Base-by-base conservation (phyloP, 176 grass and related monocot genomes). In the Triticum dicoccoides region DNA sequence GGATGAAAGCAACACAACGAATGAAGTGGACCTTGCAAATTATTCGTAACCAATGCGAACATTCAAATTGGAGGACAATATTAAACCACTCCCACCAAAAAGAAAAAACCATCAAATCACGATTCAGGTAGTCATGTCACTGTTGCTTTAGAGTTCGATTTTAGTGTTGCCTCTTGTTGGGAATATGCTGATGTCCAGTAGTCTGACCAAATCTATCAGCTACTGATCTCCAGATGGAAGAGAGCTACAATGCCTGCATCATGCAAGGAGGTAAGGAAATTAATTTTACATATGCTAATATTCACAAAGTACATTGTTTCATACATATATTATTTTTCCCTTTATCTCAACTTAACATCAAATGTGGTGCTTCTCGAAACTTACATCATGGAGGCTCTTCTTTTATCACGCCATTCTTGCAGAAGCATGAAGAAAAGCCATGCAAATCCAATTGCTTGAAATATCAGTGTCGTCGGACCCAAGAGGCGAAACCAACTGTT, bases 401-500 rank as follows among this genome's bases (percentile, higher is more conserved):
- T 84, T 41, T 37, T 75, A 61, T 84, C 54, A 75, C 23, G 56
- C 82, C 69, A 74, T 30, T 84, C 82, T 61, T 75, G 82, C 5
- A 84, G 56, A 84, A 84, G 54, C 82, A 84, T 59, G 56, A 84
- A 84, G 37, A 74, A 45, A 63, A 84, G 52, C 82, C 82, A 84
- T 14, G 15, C 54, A 21, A 74, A 74, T 74, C 69, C 82, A 73
- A 84, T 62, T 74, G 69, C 82, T 63, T 84, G 69, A 74, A 84
- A 14, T 75, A 33, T 4, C 24, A 84, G 20, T 21, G 14, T 62
- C 0, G 21, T 62, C 0, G 34, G 33, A 37, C 35, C 64, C 21
- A 77, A 49, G 44, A 0, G 3, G 45, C 61, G 23, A 61, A 4
- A 29, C 61, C 73, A 51, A 23, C 1, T 24, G 11, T 3, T 37